A percentile compares a stretch with the other conserved stretches of the same genome.
Conservation (phyloP, 768 basidiomycete genomes). For the Leccinum pellstonianum region DNA sequence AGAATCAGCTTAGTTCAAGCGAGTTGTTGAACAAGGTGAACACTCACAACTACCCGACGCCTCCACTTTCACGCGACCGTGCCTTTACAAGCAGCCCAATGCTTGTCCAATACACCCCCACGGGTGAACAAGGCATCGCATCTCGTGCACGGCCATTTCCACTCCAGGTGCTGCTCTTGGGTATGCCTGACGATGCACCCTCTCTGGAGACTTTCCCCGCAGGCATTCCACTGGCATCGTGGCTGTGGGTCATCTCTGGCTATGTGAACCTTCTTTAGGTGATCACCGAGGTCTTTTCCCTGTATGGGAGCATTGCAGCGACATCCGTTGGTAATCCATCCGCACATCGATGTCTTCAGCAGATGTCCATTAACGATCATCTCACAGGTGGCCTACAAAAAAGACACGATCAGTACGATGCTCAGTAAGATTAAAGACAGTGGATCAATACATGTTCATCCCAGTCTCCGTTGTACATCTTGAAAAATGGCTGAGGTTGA, state of each 20-base stretch:
- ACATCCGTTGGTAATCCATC: conserved; percentile 13
- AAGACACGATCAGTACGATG: background rate
- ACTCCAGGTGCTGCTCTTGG: conserved; percentile 23
- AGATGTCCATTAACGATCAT: conserved; percentile 8
- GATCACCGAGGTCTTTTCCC: conserved; percentile 17
- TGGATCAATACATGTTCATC: conserved; percentile 11
- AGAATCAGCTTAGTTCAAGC: background rate
- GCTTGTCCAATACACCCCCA: no score
- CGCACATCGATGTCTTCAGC: conserved; percentile 1
- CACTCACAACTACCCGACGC: conserved; percentile 6
- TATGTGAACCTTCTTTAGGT: conserved; percentile 16
- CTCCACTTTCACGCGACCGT: conserved; percentile 1
- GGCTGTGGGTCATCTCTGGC: background rate
- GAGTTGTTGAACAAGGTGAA: background rate
- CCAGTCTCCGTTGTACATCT: conserved; percentile 14
- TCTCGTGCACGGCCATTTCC: conserved; percentile 22
- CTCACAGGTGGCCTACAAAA: conserved; percentile 7
- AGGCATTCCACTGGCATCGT: conserved; percentile 18
- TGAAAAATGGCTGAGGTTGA: background rate
- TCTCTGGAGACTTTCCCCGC: conserved; percentile 12
- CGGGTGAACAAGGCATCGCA: conserved; percentile 7
- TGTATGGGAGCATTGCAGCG: conserved; percentile 6
- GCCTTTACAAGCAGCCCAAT: no score
- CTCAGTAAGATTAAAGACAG: background rate
- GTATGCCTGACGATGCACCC: conserved; percentile 21